Base-by-base conservation (phyloP, 2,329 filamentous ascomycete genomes). In the Plectosphaerella plurivora region DNA sequence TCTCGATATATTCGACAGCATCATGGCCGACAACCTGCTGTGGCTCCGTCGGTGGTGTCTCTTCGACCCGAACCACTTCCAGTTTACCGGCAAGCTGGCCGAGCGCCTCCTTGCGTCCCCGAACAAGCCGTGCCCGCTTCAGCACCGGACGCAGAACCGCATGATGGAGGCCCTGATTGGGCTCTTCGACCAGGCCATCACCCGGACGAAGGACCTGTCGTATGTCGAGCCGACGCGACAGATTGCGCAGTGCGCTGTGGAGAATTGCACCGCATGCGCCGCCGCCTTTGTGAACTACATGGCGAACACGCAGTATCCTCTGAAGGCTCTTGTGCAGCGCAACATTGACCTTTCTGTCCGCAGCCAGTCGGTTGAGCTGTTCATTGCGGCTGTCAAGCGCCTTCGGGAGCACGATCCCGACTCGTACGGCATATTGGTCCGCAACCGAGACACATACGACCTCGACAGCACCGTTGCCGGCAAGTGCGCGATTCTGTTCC, bases 1-100 rank as follows among this genome's bases (percentile, higher is more conserved):
- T 0, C 59, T 61, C 1, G 71, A 71, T 25, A 62, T 84, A 47
- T 71, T 77, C 45, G 72, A 80, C n/a, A 75, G 83, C 52, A 89
- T 96, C 52, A 74, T 79, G 11, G 71, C 76, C 53, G 86, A 93
- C 49, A 97, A 97, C 59, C 84, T 88, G 55, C 59, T 82, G 2
- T 79, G 90, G 22, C 76, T 96, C 46, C 83, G 87, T 50, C 83
- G 87, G 16, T 91, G 95, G 62, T 92, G 88, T 65, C 76, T 95
- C 22, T 89, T 88, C 61, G 91, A 96, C 61, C 81, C 82, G 2
- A 77, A 77, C 33, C 89, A 96, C 61, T 75, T 84, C 2, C 70
- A 72, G 2, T 90, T 96, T 58, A 78, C 91, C 15, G 74, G 78
- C 36, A 75, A 77, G 51, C 73, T 90, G 37, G 76, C 94, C 28